Evolutionary conservation across 73 alveolate genomes (phyloP).

Genomic region (Vitrella brassicaformis): DNA sequence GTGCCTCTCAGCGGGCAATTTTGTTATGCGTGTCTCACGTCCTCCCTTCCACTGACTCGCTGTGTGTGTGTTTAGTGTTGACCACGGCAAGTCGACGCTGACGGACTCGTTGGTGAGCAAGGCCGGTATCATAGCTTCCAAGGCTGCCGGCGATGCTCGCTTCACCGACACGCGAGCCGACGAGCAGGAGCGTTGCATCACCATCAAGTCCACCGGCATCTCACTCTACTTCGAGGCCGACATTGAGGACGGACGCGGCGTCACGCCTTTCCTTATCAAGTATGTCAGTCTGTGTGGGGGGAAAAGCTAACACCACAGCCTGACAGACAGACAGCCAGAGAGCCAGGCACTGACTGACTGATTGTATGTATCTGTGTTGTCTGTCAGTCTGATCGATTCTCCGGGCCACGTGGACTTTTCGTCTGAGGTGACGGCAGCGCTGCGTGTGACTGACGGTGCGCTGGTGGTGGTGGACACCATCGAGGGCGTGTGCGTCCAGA

Average conservation of each 20-base stretch:
- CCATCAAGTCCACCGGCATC: constrained; percentile 97
- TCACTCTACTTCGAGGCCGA: constrained; percentile 88
- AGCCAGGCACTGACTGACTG: too few relatives aligned
- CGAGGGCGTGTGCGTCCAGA: constrained; percentile 95
- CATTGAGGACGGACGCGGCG: constrained; percentile 24
- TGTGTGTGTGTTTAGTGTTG: constrained; percentile 43
- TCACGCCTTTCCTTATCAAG: constrained; percentile 4
- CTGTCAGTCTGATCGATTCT: constrained; percentile 91
- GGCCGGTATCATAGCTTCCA: constrained; percentile 94
- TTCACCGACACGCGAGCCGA: constrained; percentile 94
- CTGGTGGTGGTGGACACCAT: constrained; percentile 95
- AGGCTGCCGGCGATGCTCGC: constrained; percentile 94
- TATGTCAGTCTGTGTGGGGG: too few relatives aligned
- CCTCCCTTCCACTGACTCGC: not conserved
- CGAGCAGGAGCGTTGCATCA: constrained; percentile 97
- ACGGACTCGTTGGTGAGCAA: constrained; percentile 60
- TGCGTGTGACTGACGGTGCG: constrained; percentile 98
- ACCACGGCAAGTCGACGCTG: constrained; percentile 97
- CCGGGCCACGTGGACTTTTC: constrained; percentile 98
- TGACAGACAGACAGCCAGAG: too few relatives aligned
- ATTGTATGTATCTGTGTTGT: too few relatives aligned
- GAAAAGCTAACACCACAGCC: too few relatives aligned
- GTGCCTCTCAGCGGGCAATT: not conserved
- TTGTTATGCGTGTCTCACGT: not conserved
- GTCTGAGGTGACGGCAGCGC: constrained; percentile 94